These are phyloP conservation scores for Neurospora terricola DNA, from an alignment of 495 filamentous ascomycete genomes.

Conservation along the genomic window DNA sequence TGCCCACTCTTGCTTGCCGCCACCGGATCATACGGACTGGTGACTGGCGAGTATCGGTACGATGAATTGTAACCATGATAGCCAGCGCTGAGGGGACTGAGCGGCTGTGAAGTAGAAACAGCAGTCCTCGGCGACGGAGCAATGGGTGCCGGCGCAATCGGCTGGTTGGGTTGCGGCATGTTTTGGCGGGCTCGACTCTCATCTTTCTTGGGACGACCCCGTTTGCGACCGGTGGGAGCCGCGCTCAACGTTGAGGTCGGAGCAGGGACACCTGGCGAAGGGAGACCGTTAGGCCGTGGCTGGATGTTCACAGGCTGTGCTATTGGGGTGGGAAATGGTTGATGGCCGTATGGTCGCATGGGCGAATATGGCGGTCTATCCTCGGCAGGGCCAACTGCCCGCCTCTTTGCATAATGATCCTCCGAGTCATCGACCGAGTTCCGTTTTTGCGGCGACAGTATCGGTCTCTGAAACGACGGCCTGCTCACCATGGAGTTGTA, in stretches of 20 bases:
- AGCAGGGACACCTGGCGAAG: conserved; percentile 12
- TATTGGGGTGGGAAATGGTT: conserved; percentile 15
- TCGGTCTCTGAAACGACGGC: conserved; percentile 7
- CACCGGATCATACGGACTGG: neutral
- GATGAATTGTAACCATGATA: neutral
- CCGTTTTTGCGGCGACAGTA: conserved; percentile 31
- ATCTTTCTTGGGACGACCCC: conserved; percentile 22
- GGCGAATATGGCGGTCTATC: conserved; percentile 9
- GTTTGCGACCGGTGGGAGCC: conserved; percentile 14
- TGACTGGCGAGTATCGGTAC: neutral
- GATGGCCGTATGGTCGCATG: conserved; percentile 13
- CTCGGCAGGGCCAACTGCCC: conserved; percentile 22
- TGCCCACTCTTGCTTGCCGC: neutral
- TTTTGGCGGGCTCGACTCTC: conserved; percentile 8
- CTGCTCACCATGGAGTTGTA: conserved; percentile 34
- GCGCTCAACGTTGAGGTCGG: conserved; percentile 15
- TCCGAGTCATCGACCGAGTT: conserved; percentile 32
- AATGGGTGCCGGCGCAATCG: conserved; percentile 26
- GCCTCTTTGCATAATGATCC: conserved; percentile 32
- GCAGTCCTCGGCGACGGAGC: conserved; percentile 11
- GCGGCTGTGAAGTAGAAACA: neutral
- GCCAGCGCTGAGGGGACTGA: neutral
- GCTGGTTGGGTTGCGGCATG: conserved; percentile 23
- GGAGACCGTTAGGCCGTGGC: conserved; percentile 30
- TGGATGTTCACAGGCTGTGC: conserved; percentile 17